Conservation (phyloP, 805 yeast species). For the Wickerhamiella azymoides region DNA sequence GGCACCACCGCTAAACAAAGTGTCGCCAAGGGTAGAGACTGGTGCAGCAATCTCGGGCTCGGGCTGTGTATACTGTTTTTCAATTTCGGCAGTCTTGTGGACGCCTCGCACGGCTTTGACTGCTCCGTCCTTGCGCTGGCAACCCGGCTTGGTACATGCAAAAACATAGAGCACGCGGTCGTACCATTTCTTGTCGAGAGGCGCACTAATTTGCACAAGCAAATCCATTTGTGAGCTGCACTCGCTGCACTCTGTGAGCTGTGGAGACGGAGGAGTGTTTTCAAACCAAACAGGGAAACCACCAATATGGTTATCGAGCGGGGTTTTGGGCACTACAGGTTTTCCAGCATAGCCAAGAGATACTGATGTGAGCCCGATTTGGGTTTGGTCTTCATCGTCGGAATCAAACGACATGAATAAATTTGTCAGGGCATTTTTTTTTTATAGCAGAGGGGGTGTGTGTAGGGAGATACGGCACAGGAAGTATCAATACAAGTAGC, state of each 20-base stretch:
- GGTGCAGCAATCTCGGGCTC: background rate
- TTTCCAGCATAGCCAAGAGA: slow-evolving; percentile 26
- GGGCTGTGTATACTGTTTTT: slow-evolving; percentile 16
- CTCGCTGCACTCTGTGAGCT: slow-evolving; percentile 44
- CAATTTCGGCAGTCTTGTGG: slow-evolving; percentile 37
- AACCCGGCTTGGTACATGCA: slow-evolving; percentile 48
- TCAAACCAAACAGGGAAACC: slow-evolving; percentile 57
- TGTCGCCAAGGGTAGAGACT: slow-evolving; percentile 12
- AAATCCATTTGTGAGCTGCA: slow-evolving; percentile 54
- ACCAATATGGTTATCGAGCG: slow-evolving; percentile 51
- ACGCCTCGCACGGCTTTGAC: slow-evolving; percentile 69
- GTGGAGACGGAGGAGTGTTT: slow-evolving; percentile 39
- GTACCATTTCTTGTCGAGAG: slow-evolving; percentile 44
- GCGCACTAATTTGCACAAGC: slow-evolving; percentile 68
- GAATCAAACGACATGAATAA: slow-evolving; percentile 1
- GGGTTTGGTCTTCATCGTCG: slow-evolving; percentile 19
- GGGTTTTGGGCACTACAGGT: slow-evolving; percentile 12
- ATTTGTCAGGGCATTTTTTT: background rate
- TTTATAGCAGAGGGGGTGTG: background rate
- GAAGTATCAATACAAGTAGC: too few relatives aligned
- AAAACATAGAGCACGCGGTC: slow-evolving; percentile 74
- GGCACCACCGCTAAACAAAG: slow-evolving; percentile 10
- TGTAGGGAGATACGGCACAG: too few relatives aligned
- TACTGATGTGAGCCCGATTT: slow-evolving; percentile 21
- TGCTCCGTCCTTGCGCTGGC: slow-evolving; percentile 58